These are phyloP conservation scores for Leccinum variicolor DNA, from an alignment of 768 basidiomycete species.

Conservation along the genomic window DNA sequence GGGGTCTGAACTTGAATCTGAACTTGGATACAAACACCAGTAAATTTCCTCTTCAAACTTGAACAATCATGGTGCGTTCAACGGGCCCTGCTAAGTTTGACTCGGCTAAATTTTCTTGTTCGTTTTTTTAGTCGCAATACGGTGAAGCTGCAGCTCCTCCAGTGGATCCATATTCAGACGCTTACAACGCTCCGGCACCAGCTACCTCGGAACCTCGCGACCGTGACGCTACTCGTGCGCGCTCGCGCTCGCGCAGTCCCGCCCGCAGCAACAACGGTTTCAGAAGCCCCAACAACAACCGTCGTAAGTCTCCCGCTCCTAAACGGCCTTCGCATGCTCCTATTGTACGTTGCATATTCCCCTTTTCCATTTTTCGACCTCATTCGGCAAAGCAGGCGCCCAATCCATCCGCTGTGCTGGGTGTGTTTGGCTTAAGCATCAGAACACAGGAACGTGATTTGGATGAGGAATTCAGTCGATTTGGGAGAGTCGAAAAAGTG, in stretches of 20 bases:
- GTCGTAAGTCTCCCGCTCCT: slow-evolving; percentile 58
- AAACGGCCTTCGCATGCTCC: slow-evolving; percentile 70
- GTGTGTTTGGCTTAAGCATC: slow-evolving; percentile 98
- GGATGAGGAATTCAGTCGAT: slow-evolving; percentile 89
- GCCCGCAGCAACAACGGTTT: slow-evolving; percentile 50
- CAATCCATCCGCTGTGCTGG: slow-evolving; percentile 83
- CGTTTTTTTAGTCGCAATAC: slow-evolving; percentile 48
- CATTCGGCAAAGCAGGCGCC: slow-evolving; percentile 65
- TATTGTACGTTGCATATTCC: slow-evolving; percentile 47
- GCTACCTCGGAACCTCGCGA: slow-evolving; percentile 44
- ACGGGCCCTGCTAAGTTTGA: slow-evolving; percentile 1
- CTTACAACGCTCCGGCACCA: slow-evolving; percentile 66
- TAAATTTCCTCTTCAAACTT: slow-evolving; percentile 41
- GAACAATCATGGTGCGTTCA: slow-evolving; percentile 66
- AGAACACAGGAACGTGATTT: slow-evolving; percentile 91
- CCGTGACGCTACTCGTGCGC: slow-evolving; percentile 58
- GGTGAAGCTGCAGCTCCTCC: slow-evolving; percentile 54
- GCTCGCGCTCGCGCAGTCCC: slow-evolving; percentile 75
- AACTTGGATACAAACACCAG: slow-evolving; percentile 41
- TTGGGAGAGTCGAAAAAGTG: slow-evolving; percentile 90
- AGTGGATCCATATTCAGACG: slow-evolving; percentile 81
- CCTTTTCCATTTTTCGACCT: slow-evolving; percentile 22
- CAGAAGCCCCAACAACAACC: slow-evolving; percentile 53
- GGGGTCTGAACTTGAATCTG: slow-evolving; percentile 27
- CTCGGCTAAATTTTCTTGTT: slow-evolving; percentile 1